phyloP scores from a whole-genome alignment of 805 yeast genomes.

The Hanseniaspora thailandica region DNA sequence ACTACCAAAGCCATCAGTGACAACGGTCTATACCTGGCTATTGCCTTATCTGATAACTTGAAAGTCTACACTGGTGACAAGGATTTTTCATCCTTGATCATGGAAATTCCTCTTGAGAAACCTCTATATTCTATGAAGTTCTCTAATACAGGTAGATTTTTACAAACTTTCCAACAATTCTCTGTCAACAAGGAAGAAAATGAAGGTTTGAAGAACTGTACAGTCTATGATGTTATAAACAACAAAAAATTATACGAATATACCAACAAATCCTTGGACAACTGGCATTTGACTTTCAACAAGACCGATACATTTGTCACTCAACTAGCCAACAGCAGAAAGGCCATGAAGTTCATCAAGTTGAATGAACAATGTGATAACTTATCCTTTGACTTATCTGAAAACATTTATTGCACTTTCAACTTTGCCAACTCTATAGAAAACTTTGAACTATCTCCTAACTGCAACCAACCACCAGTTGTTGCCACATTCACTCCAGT shows the following conservation, averaged over 20 bases:
- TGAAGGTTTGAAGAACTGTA: conserved; percentile 60
- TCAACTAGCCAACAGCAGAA: conserved; percentile 19
- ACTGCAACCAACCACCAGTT: conserved; percentile 65
- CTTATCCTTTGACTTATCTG: conserved; percentile 49
- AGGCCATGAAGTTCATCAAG: conserved; percentile 27
- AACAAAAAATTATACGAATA: conserved; percentile 33
- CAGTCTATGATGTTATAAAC: conserved; percentile 51
- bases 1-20: conserved; percentile 26
- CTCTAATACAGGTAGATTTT: conserved; percentile 74
- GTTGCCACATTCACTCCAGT: conserved; percentile 87
- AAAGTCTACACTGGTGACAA: conserved; percentile 24
- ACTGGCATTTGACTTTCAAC: conserved; percentile 48
- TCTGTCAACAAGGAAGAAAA: conserved; percentile 58
- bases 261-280: conserved; percentile 69
- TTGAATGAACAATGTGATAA: conserved; percentile 37
- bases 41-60: conserved; percentile 17
- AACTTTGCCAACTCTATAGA: conserved; percentile 18
- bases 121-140: conserved; percentile 65
- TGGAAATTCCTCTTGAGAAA: conserved; percentile 38
- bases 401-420: conserved; percentile 35
- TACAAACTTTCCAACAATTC: conserved; percentile 87
- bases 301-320: conserved; percentile 28
- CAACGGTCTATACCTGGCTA: conserved; percentile 29
- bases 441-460: conserved; percentile 57
- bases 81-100: conserved; percentile 20